A percentile compares a stretch with the other conserved stretches of the same genome.
Conservation (phyloP, 163 green algal genomes). For the Scenedesmus sp. region DNA sequence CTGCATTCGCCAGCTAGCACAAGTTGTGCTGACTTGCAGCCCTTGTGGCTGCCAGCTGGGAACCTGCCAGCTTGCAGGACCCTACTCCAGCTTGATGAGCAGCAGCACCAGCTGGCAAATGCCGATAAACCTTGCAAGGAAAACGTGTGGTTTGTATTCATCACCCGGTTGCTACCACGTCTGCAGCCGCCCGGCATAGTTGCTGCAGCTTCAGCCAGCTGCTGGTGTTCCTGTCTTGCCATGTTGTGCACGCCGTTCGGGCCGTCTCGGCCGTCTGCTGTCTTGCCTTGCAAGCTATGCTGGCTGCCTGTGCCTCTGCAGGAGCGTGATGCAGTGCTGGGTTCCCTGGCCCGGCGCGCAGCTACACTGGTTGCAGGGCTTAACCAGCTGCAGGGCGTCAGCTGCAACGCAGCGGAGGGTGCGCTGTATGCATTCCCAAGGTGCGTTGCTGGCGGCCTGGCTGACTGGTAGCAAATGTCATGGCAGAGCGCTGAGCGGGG, state of each 20-base stretch:
- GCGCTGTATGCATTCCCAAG: conserved; percentile 78
- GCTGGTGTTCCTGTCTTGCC: background rate
- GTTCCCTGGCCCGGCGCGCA: conserved; percentile 71
- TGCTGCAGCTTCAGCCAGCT: background rate
- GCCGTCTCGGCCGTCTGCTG: no score
- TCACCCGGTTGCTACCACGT: no score
- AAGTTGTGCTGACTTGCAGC: background rate
- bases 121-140: no score
- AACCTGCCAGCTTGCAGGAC: no score
- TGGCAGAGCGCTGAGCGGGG: no score
- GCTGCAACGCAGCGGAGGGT: conserved; percentile 77
- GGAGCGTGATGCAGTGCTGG: conserved; percentile 70
- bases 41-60: no score
- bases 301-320: background rate
- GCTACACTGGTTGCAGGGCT: conserved; percentile 67
- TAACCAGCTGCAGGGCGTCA: conserved; percentile 78
- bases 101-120: no score
- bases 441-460: background rate
- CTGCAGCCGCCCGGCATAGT: background rate
- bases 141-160: no score
- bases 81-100: no score
- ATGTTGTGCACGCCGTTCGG: no score
- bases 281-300: background rate
- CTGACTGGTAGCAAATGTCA: no score
- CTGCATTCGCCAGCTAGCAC: no score